A percentile compares a stretch with the other conserved stretches of the same genome.
These are phyloP conservation scores for Westerdykella ornata DNA, from an alignment of 2,329 filamentous ascomycete genomes.

Conservation along the genomic window DNA sequence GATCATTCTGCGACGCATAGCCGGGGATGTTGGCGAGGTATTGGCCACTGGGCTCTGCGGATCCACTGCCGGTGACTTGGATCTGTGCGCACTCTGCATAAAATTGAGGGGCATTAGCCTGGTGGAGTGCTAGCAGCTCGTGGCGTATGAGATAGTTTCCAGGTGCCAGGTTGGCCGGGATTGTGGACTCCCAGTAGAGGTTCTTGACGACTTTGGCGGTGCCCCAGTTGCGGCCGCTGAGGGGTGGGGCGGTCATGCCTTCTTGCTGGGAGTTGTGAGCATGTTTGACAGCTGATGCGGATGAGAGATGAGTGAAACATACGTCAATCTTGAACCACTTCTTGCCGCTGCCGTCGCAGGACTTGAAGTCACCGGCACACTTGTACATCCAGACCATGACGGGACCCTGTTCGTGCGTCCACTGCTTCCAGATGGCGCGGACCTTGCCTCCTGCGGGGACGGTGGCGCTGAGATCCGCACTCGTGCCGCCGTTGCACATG, in stretches of 20 bases:
- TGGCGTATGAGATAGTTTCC: conserved; percentile 52
- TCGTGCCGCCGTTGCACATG: conserved; percentile 49
- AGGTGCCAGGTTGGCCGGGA: conserved; percentile 44
- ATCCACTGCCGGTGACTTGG: conserved; percentile 47
- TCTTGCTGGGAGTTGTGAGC: conserved; percentile 36
- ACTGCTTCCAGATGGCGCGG: conserved; percentile 51
- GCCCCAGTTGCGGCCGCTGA: conserved; percentile 47
- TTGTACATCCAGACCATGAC: conserved; percentile 53
- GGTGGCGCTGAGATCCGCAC: conserved; percentile 39
- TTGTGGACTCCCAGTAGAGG: conserved; percentile 49
- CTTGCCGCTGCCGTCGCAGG: conserved; percentile 48
- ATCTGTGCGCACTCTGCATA: conserved; percentile 55
- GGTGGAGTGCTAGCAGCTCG: conserved; percentile 52
- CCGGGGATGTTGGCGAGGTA: conserved; percentile 43
- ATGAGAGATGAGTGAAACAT: not conserved
- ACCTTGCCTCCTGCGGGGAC: conserved; percentile 47
- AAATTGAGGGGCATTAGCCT: conserved; percentile 44
- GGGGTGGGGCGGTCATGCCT: conserved; percentile 43
- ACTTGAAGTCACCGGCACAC: conserved; percentile 44
- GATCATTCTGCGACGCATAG: conserved; percentile 40
- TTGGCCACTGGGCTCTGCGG: conserved; percentile 37
- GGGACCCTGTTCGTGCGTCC: conserved; percentile 54
- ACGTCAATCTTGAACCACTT: conserved; percentile 52
- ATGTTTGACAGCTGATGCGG: not conserved
- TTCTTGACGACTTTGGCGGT: conserved; percentile 44